These are phyloP conservation scores for Gossypium turneri DNA, from an alignment of 345 rosid species.

Conservation along the genomic window DNA sequence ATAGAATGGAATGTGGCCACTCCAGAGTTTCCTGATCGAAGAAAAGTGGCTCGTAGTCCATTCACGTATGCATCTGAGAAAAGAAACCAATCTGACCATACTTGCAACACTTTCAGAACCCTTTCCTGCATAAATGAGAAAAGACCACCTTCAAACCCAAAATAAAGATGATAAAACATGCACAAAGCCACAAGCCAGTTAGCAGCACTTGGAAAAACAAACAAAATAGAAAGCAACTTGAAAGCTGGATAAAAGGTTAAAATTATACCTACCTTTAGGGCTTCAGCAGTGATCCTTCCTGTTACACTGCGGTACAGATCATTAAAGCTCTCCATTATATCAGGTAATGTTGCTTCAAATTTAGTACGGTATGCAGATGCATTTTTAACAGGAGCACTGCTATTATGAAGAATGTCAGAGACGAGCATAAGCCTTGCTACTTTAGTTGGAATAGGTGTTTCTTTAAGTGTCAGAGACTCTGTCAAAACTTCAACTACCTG, in stretches of 20 bases:
- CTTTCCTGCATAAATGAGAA: slow-evolving; percentile 60
- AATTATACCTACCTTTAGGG: slow-evolving; percentile 60
- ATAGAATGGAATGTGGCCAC: slow-evolving; percentile 79
- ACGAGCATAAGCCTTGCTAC: slow-evolving; percentile 90
- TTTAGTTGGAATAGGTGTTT: slow-evolving; percentile 93
- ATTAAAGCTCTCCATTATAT: slow-evolving; percentile 97
- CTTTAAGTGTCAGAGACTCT: slow-evolving; percentile 93
- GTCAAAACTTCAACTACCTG: slow-evolving; percentile 96
- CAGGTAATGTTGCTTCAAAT: slow-evolving; percentile 87
- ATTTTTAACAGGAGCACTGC: slow-evolving; percentile 98
- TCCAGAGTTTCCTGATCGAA: slow-evolving; percentile 83
- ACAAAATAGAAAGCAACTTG: background rate
- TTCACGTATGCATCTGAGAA: slow-evolving; percentile 95
- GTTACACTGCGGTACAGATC: slow-evolving; percentile 89
- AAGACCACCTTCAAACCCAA: background rate
- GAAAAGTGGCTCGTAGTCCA: slow-evolving; percentile 93
- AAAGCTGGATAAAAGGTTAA: background rate
- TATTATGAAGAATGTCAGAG: slow-evolving; percentile 84
- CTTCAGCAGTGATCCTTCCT: slow-evolving; percentile 98
- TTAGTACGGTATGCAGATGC: slow-evolving; percentile 98
- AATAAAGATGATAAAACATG: background rate
- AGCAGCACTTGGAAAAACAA: slow-evolving; percentile 4
- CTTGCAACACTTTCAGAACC: slow-evolving; percentile 91
- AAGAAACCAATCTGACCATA: slow-evolving; percentile 99
- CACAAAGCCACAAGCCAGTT: no score